Evolutionary conservation across 352 stramenopile genomes (phyloP).

Genomic region (Pythium insidiosum): DNA sequence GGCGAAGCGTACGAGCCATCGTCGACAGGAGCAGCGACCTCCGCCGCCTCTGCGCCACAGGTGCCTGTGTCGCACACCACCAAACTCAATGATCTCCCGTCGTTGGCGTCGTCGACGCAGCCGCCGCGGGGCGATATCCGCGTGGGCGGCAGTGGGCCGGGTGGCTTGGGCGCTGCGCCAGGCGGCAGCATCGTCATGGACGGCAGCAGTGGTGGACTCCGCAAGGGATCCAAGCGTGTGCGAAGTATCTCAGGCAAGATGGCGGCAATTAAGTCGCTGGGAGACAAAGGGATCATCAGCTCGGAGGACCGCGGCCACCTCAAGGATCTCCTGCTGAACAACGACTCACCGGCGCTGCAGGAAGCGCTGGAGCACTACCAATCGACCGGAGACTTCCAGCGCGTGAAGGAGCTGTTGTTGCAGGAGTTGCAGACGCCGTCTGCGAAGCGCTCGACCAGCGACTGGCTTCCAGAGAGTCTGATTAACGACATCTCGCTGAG

Average conservation of each 20-base stretch:
- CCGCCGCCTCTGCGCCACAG: too few species aligned
- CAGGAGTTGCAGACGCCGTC: constrained; percentile 59
- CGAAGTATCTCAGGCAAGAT: constrained; percentile 77
- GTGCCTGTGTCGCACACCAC: too few species aligned
- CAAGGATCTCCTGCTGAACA: constrained; percentile 76
- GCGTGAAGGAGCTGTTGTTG: constrained; percentile 55
- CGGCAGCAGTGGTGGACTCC: too few species aligned
- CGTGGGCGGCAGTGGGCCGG: too few species aligned
- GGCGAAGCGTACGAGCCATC: constrained; percentile 70
- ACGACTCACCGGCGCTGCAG: constrained; percentile 64
- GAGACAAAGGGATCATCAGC: constrained; percentile 65
- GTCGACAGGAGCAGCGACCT: too few species aligned
- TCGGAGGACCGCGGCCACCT: constrained; percentile 58
- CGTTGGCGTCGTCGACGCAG: too few species aligned
- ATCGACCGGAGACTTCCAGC: constrained; percentile 69
- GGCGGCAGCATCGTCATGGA: constrained; percentile 10
- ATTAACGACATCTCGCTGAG: constrained; percentile 68
- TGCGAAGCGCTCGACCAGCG: constrained; percentile 56
- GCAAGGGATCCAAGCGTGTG: constrained; percentile 63
- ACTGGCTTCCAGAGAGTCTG: constrained; percentile 69
- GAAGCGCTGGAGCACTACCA: constrained; percentile 72
- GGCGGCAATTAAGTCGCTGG: constrained; percentile 72
- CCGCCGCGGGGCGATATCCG: too few species aligned
- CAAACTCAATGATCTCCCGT: too few species aligned
- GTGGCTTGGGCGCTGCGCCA: constrained; percentile 8